Conservation (phyloP, 2,329 filamentous ascomycete species). For the Colletotrichum orchidophilum region DNA sequence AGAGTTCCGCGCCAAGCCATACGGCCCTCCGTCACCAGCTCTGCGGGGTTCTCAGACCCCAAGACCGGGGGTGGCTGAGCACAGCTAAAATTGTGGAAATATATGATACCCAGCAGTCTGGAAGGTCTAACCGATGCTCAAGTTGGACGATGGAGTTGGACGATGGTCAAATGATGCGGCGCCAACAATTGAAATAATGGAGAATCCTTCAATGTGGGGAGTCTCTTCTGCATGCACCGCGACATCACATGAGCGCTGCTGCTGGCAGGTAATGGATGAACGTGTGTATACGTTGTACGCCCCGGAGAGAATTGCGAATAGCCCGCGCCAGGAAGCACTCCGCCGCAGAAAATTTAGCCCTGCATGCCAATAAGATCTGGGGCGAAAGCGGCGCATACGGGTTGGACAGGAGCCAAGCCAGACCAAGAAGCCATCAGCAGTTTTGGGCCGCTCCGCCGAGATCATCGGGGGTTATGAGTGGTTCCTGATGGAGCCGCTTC, state of each 20-base stretch:
- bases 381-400: slow-evolving; percentile 10
- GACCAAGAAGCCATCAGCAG: slow-evolving; percentile 5
- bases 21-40: neutral
- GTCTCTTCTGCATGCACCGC: neutral
- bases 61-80: slow-evolving; percentile 29
- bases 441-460: slow-evolving; percentile 1
- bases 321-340: neutral
- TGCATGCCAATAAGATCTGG: slow-evolving; percentile 14
- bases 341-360: neutral
- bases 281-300: neutral
- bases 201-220: neutral
- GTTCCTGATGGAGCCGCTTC: slow-evolving; percentile 16
- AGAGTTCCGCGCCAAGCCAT: slow-evolving; percentile 22
- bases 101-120: neutral
- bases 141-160: neutral
- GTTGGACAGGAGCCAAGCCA: slow-evolving; percentile 20
- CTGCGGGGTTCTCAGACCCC: neutral
- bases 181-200: neutral
- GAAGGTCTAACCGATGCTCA: slow-evolving; percentile 24
- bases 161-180: neutral
- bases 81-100: slow-evolving; percentile 18
- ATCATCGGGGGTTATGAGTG: slow-evolving; percentile 2
- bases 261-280: neutral
- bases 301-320: neutral
- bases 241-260: neutral